Evolutionary conservation across 2,329 filamentous ascomycete species (phyloP).

Genomic region (Capronia epimyces): DNA sequence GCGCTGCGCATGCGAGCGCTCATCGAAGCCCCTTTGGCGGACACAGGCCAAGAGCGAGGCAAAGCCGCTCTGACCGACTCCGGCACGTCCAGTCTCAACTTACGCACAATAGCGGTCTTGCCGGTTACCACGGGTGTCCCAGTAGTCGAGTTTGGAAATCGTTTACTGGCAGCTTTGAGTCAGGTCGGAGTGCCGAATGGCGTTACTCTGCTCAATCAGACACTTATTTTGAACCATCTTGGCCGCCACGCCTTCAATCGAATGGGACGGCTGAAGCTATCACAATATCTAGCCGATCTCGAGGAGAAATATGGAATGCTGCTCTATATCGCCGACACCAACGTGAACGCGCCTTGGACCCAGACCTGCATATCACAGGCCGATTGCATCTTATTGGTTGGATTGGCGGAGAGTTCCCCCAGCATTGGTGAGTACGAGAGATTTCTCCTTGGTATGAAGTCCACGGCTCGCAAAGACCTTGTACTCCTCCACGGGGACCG

Average conservation of each 20-base stretch:
- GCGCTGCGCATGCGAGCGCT: conserved; percentile 87
- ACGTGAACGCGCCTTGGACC: conserved; percentile 95
- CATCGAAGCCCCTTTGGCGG: conserved; percentile 71
- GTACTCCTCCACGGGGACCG: conserved; percentile 85
- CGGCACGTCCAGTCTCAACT: conserved; percentile 75
- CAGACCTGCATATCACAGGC: conserved; percentile 96
- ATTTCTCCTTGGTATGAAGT: conserved; percentile 94
- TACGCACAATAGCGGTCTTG: conserved; percentile 85
- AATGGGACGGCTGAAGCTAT: conserved; percentile 93
- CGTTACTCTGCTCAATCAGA: conserved; percentile 86
- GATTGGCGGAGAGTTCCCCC: conserved; percentile 81
- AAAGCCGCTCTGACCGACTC: conserved; percentile 39
- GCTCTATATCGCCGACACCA: conserved; percentile 93
- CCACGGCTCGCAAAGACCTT: conserved; percentile 86
- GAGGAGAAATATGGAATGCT: conserved; percentile 97
- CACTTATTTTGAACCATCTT: conserved; percentile 87
- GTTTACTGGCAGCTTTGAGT: conserved; percentile 76
- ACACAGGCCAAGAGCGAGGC: conserved; percentile 57
- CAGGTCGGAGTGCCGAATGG: conserved; percentile 88
- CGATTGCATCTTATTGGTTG: conserved; percentile 90
- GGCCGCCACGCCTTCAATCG: conserved; percentile 94
- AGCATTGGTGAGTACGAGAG: conserved; percentile 93
- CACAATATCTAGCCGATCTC: conserved; percentile 91
- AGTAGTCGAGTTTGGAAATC: conserved; percentile 88
- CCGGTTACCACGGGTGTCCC: conserved; percentile 88